These are phyloP conservation scores for Wickerhamomyces chaumierensis DNA, from an alignment of 805 yeast genomes.

Conservation along the genomic window DNA sequence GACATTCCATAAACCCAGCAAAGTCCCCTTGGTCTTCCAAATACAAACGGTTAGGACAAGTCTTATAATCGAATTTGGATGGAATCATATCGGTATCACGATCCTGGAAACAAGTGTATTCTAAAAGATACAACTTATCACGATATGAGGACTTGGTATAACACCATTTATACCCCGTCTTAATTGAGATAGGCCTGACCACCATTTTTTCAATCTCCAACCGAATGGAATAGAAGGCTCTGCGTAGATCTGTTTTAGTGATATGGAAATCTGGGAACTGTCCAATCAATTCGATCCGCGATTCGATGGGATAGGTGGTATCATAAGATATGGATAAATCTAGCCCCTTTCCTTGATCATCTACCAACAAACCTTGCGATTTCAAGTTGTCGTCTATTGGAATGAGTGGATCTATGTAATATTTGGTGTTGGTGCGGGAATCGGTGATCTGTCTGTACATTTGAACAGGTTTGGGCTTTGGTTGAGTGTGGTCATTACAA, in stretches of 20 bases:
- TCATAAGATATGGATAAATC: constrained; percentile 13
- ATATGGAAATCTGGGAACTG: constrained; percentile 9
- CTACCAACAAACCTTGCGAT: constrained; percentile 12
- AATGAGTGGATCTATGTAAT: constrained; percentile 11
- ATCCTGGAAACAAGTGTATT: constrained; percentile 17
- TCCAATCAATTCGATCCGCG: constrained; percentile 9
- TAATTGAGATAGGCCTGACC: constrained; percentile 11
- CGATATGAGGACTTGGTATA: constrained; percentile 13
- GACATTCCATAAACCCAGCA: constrained; percentile 9
- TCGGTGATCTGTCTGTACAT: constrained; percentile 13
- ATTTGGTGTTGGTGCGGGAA: constrained; percentile 11
- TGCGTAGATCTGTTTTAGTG: constrained; percentile 10
- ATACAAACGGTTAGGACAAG: constrained; percentile 3
- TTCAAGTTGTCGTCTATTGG: constrained; percentile 14
- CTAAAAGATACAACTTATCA: constrained; percentile 12
- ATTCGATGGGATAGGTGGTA: constrained; percentile 14
- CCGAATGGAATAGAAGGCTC: constrained; percentile 13
- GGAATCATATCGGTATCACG: constrained; percentile 12
- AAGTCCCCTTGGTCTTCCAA: neutral
- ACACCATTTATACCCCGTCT: constrained; percentile 18
- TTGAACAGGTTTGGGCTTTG: neutral
- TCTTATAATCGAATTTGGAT: constrained; percentile 7
- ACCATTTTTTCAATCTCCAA: constrained; percentile 10
- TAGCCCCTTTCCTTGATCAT: constrained; percentile 7
- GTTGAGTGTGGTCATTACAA: neutral